These are phyloP conservation scores for Diplocarpon mali DNA, from an alignment of 2,329 filamentous ascomycete species.

Conservation along the genomic window DNA sequence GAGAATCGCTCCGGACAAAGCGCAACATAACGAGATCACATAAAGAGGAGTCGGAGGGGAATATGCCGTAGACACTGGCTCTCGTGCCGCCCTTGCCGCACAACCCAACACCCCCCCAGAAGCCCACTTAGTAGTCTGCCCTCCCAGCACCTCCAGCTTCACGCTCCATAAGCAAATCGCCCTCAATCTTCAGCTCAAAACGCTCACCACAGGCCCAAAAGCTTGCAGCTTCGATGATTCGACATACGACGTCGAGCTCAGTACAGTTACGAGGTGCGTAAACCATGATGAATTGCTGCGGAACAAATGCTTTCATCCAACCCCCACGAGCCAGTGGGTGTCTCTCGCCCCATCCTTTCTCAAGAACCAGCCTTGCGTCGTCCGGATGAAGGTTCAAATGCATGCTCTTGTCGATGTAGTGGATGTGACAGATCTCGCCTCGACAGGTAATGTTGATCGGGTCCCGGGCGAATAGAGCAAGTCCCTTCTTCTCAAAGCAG, in stretches of 20 bases:
- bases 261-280: conserved; percentile 64
- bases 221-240: conserved; percentile 62
- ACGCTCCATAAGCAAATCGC: not conserved
- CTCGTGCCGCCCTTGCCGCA: too few relatives aligned
- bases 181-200: conserved; percentile 16
- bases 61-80: too few relatives aligned
- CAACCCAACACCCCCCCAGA: not conserved
- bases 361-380: conserved; percentile 61
- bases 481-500: conserved; percentile 73
- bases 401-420: conserved; percentile 64
- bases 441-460: conserved; percentile 60
- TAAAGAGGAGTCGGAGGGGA: too few relatives aligned
- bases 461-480: conserved; percentile 59
- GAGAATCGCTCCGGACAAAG: too few relatives aligned
- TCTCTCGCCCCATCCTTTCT: conserved; percentile 68
- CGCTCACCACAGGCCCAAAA: conserved; percentile 45
- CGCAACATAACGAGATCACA: too few relatives aligned
- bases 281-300: conserved; percentile 66
- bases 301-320: conserved; percentile 57
- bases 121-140: not conserved
- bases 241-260: conserved; percentile 56
- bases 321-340: conserved; percentile 57
- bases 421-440: conserved; percentile 75
- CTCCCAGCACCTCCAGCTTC: not conserved
- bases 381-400: conserved; percentile 72